These are phyloP conservation scores for Sclerotinia borealis DNA, from an alignment of 2,329 filamentous ascomycete species.

Conservation along the genomic window DNA sequence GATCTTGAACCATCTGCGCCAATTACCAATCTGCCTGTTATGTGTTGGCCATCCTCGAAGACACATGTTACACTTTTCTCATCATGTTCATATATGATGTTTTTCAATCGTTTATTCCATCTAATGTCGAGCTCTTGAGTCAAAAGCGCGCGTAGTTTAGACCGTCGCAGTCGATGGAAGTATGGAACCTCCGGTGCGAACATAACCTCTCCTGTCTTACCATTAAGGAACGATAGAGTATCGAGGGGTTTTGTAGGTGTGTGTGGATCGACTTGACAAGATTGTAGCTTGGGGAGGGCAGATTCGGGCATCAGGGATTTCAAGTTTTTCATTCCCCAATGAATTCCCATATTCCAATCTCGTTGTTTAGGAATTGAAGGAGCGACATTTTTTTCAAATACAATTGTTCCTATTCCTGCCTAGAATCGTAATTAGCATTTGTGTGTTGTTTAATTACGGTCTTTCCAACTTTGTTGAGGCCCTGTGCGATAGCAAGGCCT, in stretches of 20 bases:
- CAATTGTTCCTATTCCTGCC: constrained; percentile 20
- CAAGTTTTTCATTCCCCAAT: constrained; percentile 33
- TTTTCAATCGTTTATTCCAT: constrained; percentile 36
- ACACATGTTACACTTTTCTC: constrained; percentile 26
- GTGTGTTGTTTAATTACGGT: not conserved
- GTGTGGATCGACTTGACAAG: constrained; percentile 30
- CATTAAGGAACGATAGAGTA: constrained; percentile 32
- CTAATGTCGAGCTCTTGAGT: constrained; percentile 34
- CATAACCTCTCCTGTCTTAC: constrained; percentile 30
- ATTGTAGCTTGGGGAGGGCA: constrained; percentile 27
- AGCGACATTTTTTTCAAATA: constrained; percentile 28
- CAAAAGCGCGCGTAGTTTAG: constrained; percentile 35
- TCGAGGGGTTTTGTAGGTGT: constrained; percentile 28
- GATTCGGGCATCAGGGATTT: constrained; percentile 31
- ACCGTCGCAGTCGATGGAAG: constrained; percentile 33
- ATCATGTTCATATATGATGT: constrained; percentile 30
- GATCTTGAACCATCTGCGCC: constrained; percentile 35
- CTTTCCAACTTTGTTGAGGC: constrained; percentile 35
- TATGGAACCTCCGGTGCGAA: constrained; percentile 25
- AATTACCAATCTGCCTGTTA: constrained; percentile 30
- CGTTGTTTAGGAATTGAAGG: constrained; percentile 24
- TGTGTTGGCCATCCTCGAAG: constrained; percentile 32
- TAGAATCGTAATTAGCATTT: constrained; percentile 3
- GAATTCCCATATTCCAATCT: constrained; percentile 36
- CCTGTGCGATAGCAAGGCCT: constrained; percentile 38